Base-by-base conservation (phyloP, 768 basidiomycete genomes). In the Dictyophora rubrovolvata region DNA sequence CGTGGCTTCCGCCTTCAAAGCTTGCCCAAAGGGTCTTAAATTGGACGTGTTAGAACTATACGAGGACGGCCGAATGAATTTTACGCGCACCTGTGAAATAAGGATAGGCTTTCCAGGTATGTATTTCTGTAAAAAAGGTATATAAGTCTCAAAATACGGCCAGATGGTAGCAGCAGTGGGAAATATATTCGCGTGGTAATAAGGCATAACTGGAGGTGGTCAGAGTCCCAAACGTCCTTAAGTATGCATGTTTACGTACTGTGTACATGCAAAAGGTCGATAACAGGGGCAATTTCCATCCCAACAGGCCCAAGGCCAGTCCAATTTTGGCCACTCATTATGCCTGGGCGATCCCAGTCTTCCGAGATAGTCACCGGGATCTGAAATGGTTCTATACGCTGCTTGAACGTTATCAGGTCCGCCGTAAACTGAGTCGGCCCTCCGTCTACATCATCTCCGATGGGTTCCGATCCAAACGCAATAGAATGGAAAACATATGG, bases 1-100 rank as follows among this genome's bases (percentile, higher is more conserved):
- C 18, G 21, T 71, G 72, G 4, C 72, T 72, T 6, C 74, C 74
- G 55, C 69, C 67, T 36, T 61, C 63, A 53, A 72, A 70, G 67
- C 77, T 75, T 59, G 72, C 54, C 66, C 66, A 65, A 63, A 80
- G 63, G 20, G 79, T 79, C 55, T 75, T 77, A 36, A 71, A 36
- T 74, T 69, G 75, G 77, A 48, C 5, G 18, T 2, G 47, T 17
- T 7, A 33, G 11, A 23, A 57, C 49, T 52, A 34, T 6, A 47
- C n/a, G 11, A 48, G 4, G 8, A 22, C 6, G 8, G 55, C 8
- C 5, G 18, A 21, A 35, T 48, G 23, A 23, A 42, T 12, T 6
- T 37, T 10, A 55, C 22, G 35, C 46, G 12, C 22, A 55, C 60
- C 53, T 60, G 54, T 3, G 60, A 55, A 16, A 60, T 60, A 8